These are phyloP conservation scores for Auriscalpium vulgare DNA, from an alignment of 768 basidiomycete genomes.

Conservation along the genomic window DNA sequence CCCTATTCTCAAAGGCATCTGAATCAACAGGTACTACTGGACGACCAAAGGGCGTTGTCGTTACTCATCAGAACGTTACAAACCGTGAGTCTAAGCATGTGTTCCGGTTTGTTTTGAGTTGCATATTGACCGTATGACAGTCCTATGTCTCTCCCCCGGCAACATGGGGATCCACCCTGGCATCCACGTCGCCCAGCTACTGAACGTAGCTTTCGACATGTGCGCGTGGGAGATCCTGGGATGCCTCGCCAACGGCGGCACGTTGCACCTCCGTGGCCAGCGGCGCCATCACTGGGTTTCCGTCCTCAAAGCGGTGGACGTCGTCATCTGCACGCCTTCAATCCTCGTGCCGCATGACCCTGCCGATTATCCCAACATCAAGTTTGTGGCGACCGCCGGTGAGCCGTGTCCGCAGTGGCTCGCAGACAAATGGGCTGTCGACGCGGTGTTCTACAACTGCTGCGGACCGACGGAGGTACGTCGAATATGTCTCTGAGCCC, in stretches of 20 bases:
- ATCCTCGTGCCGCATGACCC: constrained; percentile 44
- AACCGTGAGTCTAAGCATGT: constrained; percentile 35
- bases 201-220: constrained; percentile 65
- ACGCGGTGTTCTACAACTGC: constrained; percentile 28
- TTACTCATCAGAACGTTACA: constrained; percentile 50
- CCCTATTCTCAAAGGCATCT: neutral
- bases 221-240: constrained; percentile 56
- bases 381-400: constrained; percentile 47
- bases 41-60: constrained; percentile 52
- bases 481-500: neutral
- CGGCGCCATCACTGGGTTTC: constrained; percentile 40
- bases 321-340: constrained; percentile 47
- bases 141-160: constrained; percentile 40
- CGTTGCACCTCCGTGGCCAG: constrained; percentile 45
- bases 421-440: constrained; percentile 36
- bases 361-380: constrained; percentile 45
- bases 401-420: constrained; percentile 47
- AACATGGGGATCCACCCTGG: constrained; percentile 51
- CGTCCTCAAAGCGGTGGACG: constrained; percentile 41
- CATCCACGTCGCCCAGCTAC: constrained; percentile 45
- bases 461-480: constrained; percentile 51
- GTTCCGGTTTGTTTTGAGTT: no score
- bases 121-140: constrained; percentile 16
- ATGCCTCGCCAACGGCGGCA: constrained; percentile 42
- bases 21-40: constrained; percentile 41